phyloP scores from a whole-genome alignment of 129 eudicot genomes.

The Artemisia tridentata region DNA sequence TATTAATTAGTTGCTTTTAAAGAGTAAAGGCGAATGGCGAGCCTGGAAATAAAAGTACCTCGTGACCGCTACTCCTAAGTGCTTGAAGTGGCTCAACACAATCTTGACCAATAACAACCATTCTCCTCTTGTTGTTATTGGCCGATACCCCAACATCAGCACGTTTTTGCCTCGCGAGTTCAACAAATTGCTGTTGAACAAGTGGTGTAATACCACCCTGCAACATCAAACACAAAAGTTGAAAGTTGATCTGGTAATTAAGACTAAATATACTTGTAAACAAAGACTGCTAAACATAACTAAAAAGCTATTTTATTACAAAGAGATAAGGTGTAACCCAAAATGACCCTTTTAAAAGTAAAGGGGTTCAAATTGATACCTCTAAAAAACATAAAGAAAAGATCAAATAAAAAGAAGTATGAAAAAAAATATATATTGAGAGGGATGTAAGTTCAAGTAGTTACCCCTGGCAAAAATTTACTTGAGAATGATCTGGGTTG shows the following conservation, averaged over 20 bases:
- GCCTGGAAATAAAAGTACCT: slow-evolving; percentile 51
- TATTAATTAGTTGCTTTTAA: background rate
- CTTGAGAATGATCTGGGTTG: slow-evolving; percentile 88
- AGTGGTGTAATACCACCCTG: slow-evolving; percentile 95
- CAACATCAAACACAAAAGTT: slow-evolving; percentile 10
- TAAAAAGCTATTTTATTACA: background rate
- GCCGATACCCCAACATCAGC: slow-evolving; percentile 29
- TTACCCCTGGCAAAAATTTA: slow-evolving; percentile 95
- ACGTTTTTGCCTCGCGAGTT: slow-evolving; percentile 50
- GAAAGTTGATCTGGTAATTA: background rate
- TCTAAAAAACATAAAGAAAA: background rate
- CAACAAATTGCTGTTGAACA: slow-evolving; percentile 79
- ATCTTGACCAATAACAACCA: slow-evolving; percentile 90
- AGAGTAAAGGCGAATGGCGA: background rate
- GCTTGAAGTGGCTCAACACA: slow-evolving; percentile 95
- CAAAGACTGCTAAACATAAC: background rate
- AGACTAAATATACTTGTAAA: slow-evolving; percentile 9
- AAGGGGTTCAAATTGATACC: background rate
- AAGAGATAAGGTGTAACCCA: background rate
- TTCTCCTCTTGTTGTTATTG: slow-evolving; percentile 48
- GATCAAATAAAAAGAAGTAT: background rate
- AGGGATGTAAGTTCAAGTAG: background rate
- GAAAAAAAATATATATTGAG: background rate
- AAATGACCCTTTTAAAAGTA: background rate
- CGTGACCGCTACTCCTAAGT: slow-evolving; percentile 69